Evolutionary conservation across 2,329 filamentous ascomycete genomes (phyloP).

Genomic region (Cyanodermella asteris): DNA sequence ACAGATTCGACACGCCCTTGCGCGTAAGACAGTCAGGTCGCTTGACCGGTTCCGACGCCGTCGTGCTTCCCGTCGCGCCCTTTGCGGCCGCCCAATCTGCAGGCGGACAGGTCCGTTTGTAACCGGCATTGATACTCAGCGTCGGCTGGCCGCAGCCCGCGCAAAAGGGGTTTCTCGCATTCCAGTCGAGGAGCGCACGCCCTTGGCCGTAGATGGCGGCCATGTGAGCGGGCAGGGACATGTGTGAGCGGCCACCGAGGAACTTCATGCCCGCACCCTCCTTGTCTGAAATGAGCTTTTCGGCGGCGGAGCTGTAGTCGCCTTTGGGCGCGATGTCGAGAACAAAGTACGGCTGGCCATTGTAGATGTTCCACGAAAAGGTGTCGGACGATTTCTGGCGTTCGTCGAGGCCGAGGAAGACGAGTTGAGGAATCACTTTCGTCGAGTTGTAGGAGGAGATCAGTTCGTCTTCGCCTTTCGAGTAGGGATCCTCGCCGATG

Average conservation of each 20-base stretch:
- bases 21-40: conserved; percentile 60
- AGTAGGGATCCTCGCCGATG: conserved; percentile 51
- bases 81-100: conserved; percentile 17
- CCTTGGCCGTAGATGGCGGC: conserved; percentile 83
- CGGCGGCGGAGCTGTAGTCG: conserved; percentile 37
- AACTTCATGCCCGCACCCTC: conserved; percentile 44
- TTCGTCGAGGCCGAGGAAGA: conserved; percentile 82
- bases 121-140: conserved; percentile 27
- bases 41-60: conserved; percentile 19
- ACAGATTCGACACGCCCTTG: conserved; percentile 70
- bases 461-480: conserved; percentile 46
- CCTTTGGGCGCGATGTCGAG: conserved; percentile 64
- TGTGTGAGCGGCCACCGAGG: conserved; percentile 36
- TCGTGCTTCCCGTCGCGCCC: conserved; percentile 11
- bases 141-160: conserved; percentile 70
- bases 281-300: conserved; percentile 34
- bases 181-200: conserved; percentile 81
- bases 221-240: conserved; percentile 15
- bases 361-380: conserved; percentile 39
- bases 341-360: conserved; percentile 68
- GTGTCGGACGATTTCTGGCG: conserved; percentile 15
- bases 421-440: conserved; percentile 47
- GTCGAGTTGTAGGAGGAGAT: conserved; percentile 54
- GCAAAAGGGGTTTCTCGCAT: conserved; percentile 77
- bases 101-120: conserved; percentile 22